phyloP scores from a whole-genome alignment of 495 filamentous ascomycete species.

The Neurospora intermedia region DNA sequence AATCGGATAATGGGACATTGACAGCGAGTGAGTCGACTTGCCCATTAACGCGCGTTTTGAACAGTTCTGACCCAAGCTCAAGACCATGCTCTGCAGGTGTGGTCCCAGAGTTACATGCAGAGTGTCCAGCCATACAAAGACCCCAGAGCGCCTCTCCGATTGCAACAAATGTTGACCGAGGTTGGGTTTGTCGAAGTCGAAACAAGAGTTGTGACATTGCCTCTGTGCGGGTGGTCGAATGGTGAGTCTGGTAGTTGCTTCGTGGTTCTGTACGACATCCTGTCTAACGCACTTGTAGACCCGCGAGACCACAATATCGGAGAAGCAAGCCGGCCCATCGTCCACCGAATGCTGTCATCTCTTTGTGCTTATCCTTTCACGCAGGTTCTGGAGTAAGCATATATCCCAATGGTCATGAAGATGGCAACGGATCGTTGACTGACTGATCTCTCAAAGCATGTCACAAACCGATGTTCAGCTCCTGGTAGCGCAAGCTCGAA shows the following conservation, averaged over 20 bases:
- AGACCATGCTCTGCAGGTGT: conserved; percentile 61
- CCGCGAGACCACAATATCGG: conserved; percentile 53
- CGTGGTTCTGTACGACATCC: not conserved
- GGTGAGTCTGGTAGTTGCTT: conserved; percentile 34
- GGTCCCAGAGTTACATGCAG: conserved; percentile 60
- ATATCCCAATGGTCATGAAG: not conserved
- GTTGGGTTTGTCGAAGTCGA: conserved; percentile 71
- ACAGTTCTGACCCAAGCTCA: conserved; percentile 4
- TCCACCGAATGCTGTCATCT: conserved; percentile 48
- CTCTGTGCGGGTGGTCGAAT: conserved; percentile 63
- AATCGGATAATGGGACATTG: conserved; percentile 82
- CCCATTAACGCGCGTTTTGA: not conserved
- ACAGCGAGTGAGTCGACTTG: conserved; percentile 38
- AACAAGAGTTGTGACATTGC: conserved; percentile 54
- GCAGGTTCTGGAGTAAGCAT: conserved; percentile 29
- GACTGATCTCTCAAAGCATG: conserved; percentile 34
- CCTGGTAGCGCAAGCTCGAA: conserved; percentile 53
- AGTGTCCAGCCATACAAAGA: conserved; percentile 61
- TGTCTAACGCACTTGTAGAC: conserved; percentile 32
- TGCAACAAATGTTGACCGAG: conserved; percentile 50
- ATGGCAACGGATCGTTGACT: not conserved
- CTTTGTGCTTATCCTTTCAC: conserved; percentile 54
- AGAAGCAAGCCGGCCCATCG: conserved; percentile 47
- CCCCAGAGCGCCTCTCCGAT: conserved; percentile 52
- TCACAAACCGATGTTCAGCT: conserved; percentile 49